Percentiles rank a stretch among this genome's conserved stretches.
Evolutionary conservation across 192 early-diverging fungal species (phyloP).

Genomic region (Coemansia sp.): DNA sequence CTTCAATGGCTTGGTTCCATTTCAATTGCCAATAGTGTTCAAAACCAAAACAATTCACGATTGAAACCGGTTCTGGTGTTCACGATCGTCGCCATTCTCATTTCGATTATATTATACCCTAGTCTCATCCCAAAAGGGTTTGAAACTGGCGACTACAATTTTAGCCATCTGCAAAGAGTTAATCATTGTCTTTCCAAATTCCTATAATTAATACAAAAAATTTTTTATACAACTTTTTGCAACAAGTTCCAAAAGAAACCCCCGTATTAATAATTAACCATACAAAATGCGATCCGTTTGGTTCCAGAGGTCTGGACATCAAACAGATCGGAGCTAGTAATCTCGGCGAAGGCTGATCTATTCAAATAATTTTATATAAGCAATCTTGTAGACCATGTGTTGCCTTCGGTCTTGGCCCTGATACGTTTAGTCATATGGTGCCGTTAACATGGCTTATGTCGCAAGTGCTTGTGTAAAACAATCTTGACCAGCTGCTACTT

Average conservation of each 20-base stretch:
- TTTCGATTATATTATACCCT: too few species aligned
- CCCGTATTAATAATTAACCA: too few species aligned
- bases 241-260: too few species aligned
- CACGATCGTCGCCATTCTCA: too few species aligned
- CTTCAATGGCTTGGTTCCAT: too few species aligned
- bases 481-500: background rate
- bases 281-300: background rate
- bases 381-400: background rate
- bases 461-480: background rate
- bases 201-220: background rate
- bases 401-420: constrained; percentile 1
- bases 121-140: background rate
- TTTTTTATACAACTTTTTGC: too few species aligned
- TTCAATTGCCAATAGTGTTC: too few species aligned
- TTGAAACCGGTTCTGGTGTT: too few species aligned
- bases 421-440: background rate
- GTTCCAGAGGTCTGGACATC: background rate
- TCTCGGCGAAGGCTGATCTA: background rate
- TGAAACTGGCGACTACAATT: background rate
- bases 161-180: background rate
- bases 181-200: background rate
- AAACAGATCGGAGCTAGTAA: background rate
- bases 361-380: background rate
- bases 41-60: too few species aligned
- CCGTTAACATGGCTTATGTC: background rate